A percentile compares a stretch with the other conserved stretches of the same genome.
Evolutionary conservation across 208 protist genomes (phyloP).

Genomic region (Trypanosoma grayi): DNA sequence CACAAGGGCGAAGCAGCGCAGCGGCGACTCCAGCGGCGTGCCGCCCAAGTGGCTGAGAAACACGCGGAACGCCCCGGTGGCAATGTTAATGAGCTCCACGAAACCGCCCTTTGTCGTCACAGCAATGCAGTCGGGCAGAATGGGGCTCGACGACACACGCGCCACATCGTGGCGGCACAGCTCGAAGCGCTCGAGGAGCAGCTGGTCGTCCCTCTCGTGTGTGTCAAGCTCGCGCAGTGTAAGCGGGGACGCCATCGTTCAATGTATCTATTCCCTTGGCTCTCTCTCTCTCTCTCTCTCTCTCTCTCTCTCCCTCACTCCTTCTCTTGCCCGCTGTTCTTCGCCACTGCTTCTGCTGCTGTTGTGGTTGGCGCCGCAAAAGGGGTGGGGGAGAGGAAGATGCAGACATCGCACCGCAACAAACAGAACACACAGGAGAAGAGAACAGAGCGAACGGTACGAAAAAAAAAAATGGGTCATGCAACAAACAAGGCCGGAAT

Average conservation of each 20-base stretch:
- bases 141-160: conserved; percentile 41
- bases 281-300: neutral
- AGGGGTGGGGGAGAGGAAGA: no score
- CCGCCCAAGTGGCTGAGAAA: conserved; percentile 67
- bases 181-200: conserved; percentile 63
- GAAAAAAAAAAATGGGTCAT: no score
- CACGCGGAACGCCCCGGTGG: conserved; percentile 68
- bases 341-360: no score
- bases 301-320: no score
- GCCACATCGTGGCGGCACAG: conserved; percentile 59
- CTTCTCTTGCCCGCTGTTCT: no score
- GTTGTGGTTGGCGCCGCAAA: no score
- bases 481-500: no score
- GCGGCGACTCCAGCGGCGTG: conserved; percentile 58
- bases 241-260: conserved; percentile 29
- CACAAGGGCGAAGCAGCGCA: conserved; percentile 79
- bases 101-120: conserved; percentile 79
- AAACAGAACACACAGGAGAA: no score
- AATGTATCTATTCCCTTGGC: neutral
- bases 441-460: no score
- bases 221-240: conserved; percentile 56
- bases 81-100: conserved; percentile 66
- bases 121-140: conserved; percentile 52
- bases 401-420: no score
- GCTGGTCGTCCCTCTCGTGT: conserved; percentile 34